These are phyloP conservation scores for Aechmea fasciata DNA, from an alignment of 176 grass and related monocot species.

Conservation along the genomic window DNA sequence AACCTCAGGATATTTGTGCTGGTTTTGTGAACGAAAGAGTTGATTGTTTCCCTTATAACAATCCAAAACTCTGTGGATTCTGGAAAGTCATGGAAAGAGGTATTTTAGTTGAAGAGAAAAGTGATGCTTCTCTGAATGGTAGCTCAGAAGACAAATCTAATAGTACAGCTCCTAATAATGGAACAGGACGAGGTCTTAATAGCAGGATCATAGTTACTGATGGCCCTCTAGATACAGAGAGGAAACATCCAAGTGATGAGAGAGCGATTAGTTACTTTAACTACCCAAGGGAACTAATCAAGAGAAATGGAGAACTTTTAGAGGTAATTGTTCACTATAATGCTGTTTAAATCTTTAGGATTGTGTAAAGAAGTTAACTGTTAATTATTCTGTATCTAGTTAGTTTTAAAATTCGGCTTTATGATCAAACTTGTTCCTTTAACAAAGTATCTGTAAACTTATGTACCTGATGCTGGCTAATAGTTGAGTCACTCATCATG, in stretches of 20 bases:
- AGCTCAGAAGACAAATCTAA: conserved; percentile 21
- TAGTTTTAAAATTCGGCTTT: not conserved
- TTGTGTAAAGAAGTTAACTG: not conserved
- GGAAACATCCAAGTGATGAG: conserved; percentile 27
- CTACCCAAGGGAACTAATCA: conserved; percentile 65
- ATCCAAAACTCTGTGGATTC: conserved; percentile 29
- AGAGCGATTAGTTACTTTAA: conserved; percentile 36
- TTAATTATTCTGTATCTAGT: not conserved
- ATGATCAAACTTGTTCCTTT: not conserved
- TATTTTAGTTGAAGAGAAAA: conserved; percentile 29
- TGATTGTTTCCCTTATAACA: conserved; percentile 38
- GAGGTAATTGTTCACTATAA: conserved; percentile 48
- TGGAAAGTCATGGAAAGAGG: conserved; percentile 54
- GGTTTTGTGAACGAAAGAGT: conserved; percentile 57
- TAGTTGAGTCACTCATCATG: conserved; percentile 2
- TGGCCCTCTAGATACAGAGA: conserved; percentile 44
- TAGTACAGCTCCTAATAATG: conserved; percentile 21
- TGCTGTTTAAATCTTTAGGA: conserved; percentile 16
- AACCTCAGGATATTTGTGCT: conserved; percentile 56
- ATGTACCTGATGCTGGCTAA: not conserved
- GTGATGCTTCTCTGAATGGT: conserved; percentile 22
- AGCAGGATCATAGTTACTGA: conserved; percentile 19
- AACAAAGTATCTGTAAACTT: not conserved
- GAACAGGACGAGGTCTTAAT: conserved; percentile 8
- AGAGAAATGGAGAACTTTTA: conserved; percentile 84